Base-by-base conservation (phyloP, 139 green algal genomes). In the Auxenochlorella pyrenoidosa region DNA sequence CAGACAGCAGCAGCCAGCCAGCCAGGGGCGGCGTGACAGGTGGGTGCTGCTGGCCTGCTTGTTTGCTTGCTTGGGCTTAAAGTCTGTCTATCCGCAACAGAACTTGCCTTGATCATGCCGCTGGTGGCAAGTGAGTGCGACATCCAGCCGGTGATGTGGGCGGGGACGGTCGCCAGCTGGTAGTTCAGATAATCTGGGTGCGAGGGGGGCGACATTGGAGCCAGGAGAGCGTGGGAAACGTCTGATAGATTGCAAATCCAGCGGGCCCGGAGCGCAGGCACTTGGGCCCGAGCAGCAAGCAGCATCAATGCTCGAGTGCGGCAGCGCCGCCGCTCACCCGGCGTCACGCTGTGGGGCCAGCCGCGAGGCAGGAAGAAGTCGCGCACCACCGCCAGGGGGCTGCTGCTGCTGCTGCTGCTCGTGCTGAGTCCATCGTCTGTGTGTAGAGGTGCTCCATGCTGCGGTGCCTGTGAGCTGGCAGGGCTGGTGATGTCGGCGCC, bases 131-230 rank as follows among this genome's bases (percentile, higher is more conserved):
- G 90, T 43, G 88, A 91, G 51, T 90, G 86, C 41, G 86, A 88
- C 77, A 95, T 83, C 89, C 77, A 87, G 34, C 80, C 85, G 36
- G 72, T 95, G 83, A 97, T 87, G 88, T 97, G 95, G 0, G 89
- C 92, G 1, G 95, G 95, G 28, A 96, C 41, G 0, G 93, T 91
- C 87, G 89, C 95, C 41, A 97, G 86, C 90, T 98, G 95, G 91
- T 98, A 98, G 5, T 87, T 21, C 59, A 95, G 60, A 86, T 98
- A 98, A 84, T 98, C 96, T 30, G 87, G 65, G 3, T 18, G 47
- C 8, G 47, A 6, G 12, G 47, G 47, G 47, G 8, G 12, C 47
- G 12, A 58, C n/a, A n/a, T n/a, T n/a, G n/a, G n/a, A n/a, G n/a
- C n/a, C n/a, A n/a, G n/a, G n/a, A n/a, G n/a, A n/a, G n/a, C n/a